These are phyloP conservation scores for Obelidium mucronatum DNA, from an alignment of 192 early-diverging fungal genomes.

Conservation along the genomic window DNA sequence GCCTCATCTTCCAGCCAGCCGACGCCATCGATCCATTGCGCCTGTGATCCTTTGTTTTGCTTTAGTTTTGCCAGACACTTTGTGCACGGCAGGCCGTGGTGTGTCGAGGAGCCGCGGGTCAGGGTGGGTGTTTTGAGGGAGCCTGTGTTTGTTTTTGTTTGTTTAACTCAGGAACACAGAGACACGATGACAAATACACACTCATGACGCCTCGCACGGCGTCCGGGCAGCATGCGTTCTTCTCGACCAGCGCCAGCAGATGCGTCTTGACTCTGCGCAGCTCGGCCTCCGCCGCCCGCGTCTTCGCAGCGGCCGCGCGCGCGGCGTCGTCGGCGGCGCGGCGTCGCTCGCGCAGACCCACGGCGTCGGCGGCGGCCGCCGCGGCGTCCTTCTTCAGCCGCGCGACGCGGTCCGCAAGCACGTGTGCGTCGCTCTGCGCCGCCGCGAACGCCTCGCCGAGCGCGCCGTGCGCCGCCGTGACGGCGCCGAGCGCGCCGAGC, in stretches of 20 bases:
- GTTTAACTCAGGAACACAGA: not conserved
- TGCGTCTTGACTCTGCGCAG: not conserved
- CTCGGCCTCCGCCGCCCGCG: not conserved
- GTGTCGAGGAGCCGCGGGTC: not conserved
- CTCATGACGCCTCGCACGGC: not conserved
- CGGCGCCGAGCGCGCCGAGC: not conserved
- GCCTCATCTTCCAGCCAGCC: not conserved
- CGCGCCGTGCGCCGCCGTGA: not conserved
- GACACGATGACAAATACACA: not conserved
- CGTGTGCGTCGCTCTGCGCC: not conserved
- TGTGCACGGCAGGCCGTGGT: not conserved
- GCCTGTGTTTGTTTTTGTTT: not conserved
- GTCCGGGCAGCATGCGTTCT: not conserved
- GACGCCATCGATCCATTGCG: conserved; percentile 5
- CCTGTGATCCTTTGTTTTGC: not conserved
- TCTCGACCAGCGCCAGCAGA: not conserved
- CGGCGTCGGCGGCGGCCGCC: not conserved
- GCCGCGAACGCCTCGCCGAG: not conserved
- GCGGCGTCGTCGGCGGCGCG: not conserved
- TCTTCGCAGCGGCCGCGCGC: not conserved
- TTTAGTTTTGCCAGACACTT: conserved; percentile 1
- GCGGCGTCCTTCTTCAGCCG: not conserved
- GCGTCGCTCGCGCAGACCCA: not conserved
- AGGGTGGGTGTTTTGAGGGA: not conserved
- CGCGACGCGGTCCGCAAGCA: conserved; percentile 3